Percentiles rank a stretch among this genome's conserved stretches.
Conservation (phyloP, 495 filamentous ascomycete species). For the Apiosordaria backusii region DNA sequence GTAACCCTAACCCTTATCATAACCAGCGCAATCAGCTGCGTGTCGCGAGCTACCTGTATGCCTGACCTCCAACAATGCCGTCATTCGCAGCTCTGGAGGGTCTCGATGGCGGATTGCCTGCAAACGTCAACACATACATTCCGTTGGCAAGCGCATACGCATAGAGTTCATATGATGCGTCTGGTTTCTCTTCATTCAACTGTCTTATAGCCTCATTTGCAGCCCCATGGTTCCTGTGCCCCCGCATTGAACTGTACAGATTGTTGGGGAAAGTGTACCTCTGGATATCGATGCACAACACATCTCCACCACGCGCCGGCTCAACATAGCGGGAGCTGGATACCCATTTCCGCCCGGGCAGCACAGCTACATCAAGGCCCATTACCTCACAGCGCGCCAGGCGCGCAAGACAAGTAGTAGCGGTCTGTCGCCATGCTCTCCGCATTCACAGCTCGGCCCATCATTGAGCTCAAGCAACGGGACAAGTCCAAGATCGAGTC, state of each 20-base stretch:
- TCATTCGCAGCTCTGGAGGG: slow-evolving; percentile 5
- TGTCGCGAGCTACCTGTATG: background rate
- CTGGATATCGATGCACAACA: background rate
- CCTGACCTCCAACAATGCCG: slow-evolving; percentile 13
- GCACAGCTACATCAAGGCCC: background rate
- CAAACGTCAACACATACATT: no score
- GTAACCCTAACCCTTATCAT: background rate
- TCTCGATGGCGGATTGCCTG: no score
- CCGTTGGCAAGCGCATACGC: background rate
- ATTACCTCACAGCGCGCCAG: background rate
- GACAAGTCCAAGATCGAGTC: slow-evolving; percentile 96
- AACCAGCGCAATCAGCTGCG: background rate
- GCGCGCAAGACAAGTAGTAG: background rate
- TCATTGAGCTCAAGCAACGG: slow-evolving; percentile 90
- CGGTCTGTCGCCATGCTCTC: slow-evolving; percentile 71
- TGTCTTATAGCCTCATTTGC: background rate
- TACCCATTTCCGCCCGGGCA: background rate
- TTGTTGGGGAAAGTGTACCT: background rate
- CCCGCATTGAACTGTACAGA: background rate
- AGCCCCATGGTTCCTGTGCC: background rate
- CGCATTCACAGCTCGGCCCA: slow-evolving; percentile 92
- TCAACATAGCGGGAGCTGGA: background rate
- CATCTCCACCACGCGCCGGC: background rate
- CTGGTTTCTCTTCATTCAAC: background rate
- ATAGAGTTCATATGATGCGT: background rate